These are phyloP conservation scores for Solanum pimpinellifolium DNA, from an alignment of 257 asterid species.

Conservation along the genomic window DNA sequence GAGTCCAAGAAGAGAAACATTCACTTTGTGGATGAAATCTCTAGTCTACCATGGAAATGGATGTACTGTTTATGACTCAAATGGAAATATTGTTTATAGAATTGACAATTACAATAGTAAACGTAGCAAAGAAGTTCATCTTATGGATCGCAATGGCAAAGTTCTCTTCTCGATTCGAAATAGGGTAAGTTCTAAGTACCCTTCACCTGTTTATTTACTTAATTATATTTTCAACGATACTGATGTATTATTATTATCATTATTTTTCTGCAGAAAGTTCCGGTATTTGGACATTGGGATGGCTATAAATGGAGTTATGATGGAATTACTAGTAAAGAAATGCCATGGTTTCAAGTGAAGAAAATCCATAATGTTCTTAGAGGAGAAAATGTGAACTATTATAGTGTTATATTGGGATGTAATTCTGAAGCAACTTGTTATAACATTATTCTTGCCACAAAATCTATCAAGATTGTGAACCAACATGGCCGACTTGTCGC, in stretches of 20 bases:
- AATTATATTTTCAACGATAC: not conserved
- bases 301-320: constrained; percentile 12
- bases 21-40: constrained; percentile 71
- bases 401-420: constrained; percentile 12
- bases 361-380: constrained; percentile 1
- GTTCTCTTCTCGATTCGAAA: constrained; percentile 36
- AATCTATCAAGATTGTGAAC: constrained; percentile 21
- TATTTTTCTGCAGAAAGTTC: constrained; percentile 8
- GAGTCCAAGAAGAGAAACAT: constrained; percentile 25
- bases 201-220: not conserved
- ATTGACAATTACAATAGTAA: constrained; percentile 47
- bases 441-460: constrained; percentile 17
- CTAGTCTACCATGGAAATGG: constrained; percentile 52
- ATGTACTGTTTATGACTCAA: constrained; percentile 40
- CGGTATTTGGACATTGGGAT: constrained; percentile 23
- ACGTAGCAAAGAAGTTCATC: constrained; percentile 31
- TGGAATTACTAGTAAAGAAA: constrained; percentile 3
- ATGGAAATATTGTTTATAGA: constrained; percentile 36
- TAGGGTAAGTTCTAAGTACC: constrained; percentile 24
- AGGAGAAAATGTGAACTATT: constrained; percentile 4
- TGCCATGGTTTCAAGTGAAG: constrained; percentile 25
- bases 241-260: not conserved
- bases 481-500: constrained; percentile 19
- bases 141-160: constrained; percentile 42
- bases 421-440: constrained; percentile 4